phyloP scores from a whole-genome alignment of 163 green algal species.

The Chloromonas sp. region DNA sequence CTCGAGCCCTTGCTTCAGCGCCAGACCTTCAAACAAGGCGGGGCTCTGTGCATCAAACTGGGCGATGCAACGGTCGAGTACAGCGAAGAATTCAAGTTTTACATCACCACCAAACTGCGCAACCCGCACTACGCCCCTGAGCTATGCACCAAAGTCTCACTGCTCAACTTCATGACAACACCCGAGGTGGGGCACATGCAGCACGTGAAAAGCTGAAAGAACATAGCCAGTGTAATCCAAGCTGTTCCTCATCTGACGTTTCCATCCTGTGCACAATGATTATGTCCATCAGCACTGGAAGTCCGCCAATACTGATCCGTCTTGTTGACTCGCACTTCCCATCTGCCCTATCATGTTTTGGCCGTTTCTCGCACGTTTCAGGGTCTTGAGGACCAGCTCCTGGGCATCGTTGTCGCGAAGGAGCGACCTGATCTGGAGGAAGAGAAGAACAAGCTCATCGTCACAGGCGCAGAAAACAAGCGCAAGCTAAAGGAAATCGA shows the following conservation, averaged over 20 bases:
- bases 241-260: too few relatives aligned
- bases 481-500: constrained; percentile 79
- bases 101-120: constrained; percentile 79
- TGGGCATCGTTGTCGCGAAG: constrained; percentile 71
- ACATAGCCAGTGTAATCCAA: too few relatives aligned
- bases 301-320: too few relatives aligned
- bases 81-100: constrained; percentile 72
- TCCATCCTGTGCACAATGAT: too few relatives aligned
- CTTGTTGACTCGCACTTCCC: too few relatives aligned
- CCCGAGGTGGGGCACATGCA: constrained; percentile 18
- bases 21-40: constrained; percentile 59
- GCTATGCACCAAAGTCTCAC: constrained; percentile 61
- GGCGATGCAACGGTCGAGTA: constrained; percentile 72
- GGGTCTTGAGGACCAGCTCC: constrained; percentile 71
- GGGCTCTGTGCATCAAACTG: constrained; percentile 61
- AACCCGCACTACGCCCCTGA: constrained; percentile 83
- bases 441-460: constrained; percentile 51
- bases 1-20: constrained; percentile 68
- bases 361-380: constrained; percentile 6
- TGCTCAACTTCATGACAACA: constrained; percentile 81
- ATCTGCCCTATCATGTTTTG: constrained; percentile 1
- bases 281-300: too few relatives aligned
- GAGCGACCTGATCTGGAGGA: constrained; percentile 74
- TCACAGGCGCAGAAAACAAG: constrained; percentile 68
- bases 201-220: too few relatives aligned